These are phyloP conservation scores for Colletotrichum chrysophilum DNA, from an alignment of 2,329 filamentous ascomycete species.

Conservation along the genomic window DNA sequence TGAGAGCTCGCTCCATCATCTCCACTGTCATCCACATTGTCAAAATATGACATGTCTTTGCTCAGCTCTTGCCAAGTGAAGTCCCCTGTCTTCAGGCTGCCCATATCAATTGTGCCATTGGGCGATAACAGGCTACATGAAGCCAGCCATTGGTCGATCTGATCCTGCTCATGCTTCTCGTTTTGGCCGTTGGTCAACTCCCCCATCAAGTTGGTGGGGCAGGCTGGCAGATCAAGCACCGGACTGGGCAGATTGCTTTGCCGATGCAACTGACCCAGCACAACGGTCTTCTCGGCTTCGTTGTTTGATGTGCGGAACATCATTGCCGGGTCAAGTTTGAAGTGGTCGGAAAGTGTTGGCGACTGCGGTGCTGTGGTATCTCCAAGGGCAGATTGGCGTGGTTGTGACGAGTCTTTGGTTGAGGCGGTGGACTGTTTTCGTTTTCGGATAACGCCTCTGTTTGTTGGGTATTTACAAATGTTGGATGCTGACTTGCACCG, in stretches of 20 bases:
- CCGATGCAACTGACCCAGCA: background rate
- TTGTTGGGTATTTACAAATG: background rate
- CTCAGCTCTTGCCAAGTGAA: background rate
- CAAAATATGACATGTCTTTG: background rate
- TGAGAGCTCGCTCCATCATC: background rate
- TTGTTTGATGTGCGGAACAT: background rate
- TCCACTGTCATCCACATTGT: background rate
- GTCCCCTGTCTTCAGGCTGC: background rate
- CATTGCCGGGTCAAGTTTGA: background rate
- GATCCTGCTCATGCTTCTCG: background rate
- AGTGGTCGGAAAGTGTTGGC: background rate
- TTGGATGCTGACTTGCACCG: background rate
- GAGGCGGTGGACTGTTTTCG: background rate
- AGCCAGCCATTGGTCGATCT: slow-evolving; percentile 6
- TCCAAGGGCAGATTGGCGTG: background rate
- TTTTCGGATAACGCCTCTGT: background rate
- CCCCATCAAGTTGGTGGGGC: background rate
- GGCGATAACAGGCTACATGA: background rate
- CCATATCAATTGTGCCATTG: background rate
- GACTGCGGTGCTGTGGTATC: background rate
- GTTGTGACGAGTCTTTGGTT: background rate
- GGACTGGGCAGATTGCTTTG: background rate
- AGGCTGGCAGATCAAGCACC: background rate
- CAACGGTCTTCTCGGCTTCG: background rate
- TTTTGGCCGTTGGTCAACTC: background rate